Base-by-base conservation (phyloP, 129 eudicot species). In the Logfia minima region DNA sequence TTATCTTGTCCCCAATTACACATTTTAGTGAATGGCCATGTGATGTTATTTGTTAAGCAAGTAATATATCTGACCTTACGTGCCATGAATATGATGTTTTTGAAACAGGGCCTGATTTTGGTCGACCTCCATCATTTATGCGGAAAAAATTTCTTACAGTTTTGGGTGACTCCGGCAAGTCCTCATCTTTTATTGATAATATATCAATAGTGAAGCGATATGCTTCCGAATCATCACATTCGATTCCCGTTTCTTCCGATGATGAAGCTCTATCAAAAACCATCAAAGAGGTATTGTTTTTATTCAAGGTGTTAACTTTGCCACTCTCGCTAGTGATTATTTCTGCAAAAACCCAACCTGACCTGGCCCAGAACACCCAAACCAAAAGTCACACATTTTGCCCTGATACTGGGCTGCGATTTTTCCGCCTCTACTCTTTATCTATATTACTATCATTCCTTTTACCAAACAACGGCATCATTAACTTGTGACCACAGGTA, bases 261-360 rank as follows among this genome's bases (percentile, higher is more conserved):
- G 97, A 95, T 63, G 94, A 88, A 84, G 99, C 95, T 72, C 91
- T 92, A 66, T 74, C 75, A 29, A 95, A 86, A 85, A 88, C 94
- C 83, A 80, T 31, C 59, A 95, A 92, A 83, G 99, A 95, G 97
- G 98, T 94, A 76, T 13, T 16, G 45, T 65, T 34, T 60, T 58
- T 45, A 45, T 45, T 45, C 18, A 45, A 45, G 53, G 53, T 45
- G 53, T 45, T 14, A 45, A 13, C 18, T 13, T 45, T 13, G 4
- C 18, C 53, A 45, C 18, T 45, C 53, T 10, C 18, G 48, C 48
- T 39, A 39, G 48, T 39, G 3, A 8, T 39, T 9, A 39, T 8
- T 8, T 39, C 48, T 39, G 48, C 48, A 9, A 39, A 39, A 39
- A 2, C 3, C 13, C 48, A 39, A 39, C 48, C 13, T 39, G 48